Percentiles rank a stretch among this genome's conserved stretches.
Evolutionary conservation across 2,329 filamentous ascomycete species (phyloP).

Genomic region (Cladosporium sp.): DNA sequence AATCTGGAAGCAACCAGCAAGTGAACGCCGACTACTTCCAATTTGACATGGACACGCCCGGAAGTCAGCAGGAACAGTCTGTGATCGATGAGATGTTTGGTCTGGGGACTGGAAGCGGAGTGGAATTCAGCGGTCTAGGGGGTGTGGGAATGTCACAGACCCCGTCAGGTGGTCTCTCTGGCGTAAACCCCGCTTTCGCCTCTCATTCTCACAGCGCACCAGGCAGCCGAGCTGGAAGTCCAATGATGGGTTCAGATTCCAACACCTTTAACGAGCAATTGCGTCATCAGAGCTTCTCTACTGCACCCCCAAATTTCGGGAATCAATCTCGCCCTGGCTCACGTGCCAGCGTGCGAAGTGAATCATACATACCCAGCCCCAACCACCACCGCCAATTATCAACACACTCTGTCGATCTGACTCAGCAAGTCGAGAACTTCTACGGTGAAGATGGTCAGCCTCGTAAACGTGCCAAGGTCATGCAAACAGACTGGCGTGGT

Average conservation of each 20-base stretch:
- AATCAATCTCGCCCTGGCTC: constrained; percentile 36
- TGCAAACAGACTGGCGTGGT: constrained; percentile 69
- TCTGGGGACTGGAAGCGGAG: constrained; percentile 25
- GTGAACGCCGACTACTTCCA: constrained; percentile 30
- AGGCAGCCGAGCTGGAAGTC: constrained; percentile 47
- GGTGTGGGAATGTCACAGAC: constrained; percentile 35
- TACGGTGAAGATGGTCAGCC: constrained; percentile 55
- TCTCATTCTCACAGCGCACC: constrained; percentile 36
- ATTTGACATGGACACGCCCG: constrained; percentile 25
- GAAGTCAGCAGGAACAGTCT: constrained; percentile 25
- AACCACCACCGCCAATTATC: constrained; percentile 27
- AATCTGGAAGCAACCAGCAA: constrained; percentile 50
- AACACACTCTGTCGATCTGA: constrained; percentile 22
- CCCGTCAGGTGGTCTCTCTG: constrained; percentile 32
- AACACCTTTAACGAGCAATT: constrained; percentile 32
- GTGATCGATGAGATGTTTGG: constrained; percentile 36
- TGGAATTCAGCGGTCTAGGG: constrained; percentile 24
- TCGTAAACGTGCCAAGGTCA: constrained; percentile 79
- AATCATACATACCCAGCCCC: constrained; percentile 26
- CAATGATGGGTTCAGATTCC: constrained; percentile 44
- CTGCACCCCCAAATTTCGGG: constrained; percentile 27
- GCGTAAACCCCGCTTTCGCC: constrained; percentile 37
- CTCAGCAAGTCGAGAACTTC: constrained; percentile 28
- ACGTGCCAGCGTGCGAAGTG: constrained; percentile 37
- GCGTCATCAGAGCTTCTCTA: constrained; percentile 38